These are phyloP conservation scores for Pleurotus tuber-regium DNA, from an alignment of 768 basidiomycete genomes.

Conservation along the genomic window DNA sequence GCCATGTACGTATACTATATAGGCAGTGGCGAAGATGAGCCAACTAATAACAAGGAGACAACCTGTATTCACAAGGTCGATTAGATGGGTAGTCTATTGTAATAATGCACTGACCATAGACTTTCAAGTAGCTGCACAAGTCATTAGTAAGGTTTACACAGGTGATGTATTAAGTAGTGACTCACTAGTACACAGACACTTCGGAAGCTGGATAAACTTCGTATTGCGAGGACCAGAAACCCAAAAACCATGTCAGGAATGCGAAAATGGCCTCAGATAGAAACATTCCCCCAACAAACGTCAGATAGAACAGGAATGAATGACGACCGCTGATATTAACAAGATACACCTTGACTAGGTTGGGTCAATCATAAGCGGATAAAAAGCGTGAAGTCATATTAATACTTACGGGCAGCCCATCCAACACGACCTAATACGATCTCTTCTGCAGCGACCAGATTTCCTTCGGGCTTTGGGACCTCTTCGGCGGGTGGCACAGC, in stretches of 20 bases:
- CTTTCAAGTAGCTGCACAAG: slow-evolving; percentile 43
- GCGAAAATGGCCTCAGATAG: slow-evolving; percentile 22
- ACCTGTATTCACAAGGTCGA: slow-evolving; percentile 12
- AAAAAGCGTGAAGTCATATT: slow-evolving; percentile 18
- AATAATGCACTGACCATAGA: slow-evolving; percentile 27
- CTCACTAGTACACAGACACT: slow-evolving; percentile 35
- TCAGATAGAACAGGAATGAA: slow-evolving; percentile 30
- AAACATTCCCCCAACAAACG: slow-evolving; percentile 22
- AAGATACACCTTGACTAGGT: slow-evolving; percentile 36
- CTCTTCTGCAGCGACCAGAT: slow-evolving; percentile 66
- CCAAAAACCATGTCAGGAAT: slow-evolving; percentile 42
- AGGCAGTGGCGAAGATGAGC: slow-evolving; percentile 30
- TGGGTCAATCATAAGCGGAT: too few relatives aligned
- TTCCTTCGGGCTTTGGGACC: too few relatives aligned
- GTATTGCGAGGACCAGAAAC: slow-evolving; percentile 46
- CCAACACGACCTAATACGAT: slow-evolving; percentile 57
- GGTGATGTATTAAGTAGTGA: slow-evolving; percentile 16
- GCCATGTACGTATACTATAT: slow-evolving; percentile 43
- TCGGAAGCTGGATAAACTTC: slow-evolving; percentile 27
- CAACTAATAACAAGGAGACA: slow-evolving; percentile 30
- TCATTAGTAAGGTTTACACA: slow-evolving; percentile 1
- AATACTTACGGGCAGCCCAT: slow-evolving; percentile 38
- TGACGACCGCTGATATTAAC: slow-evolving; percentile 34
- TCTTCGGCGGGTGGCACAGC: too few relatives aligned
- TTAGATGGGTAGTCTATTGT: too few relatives aligned